Evolutionary conservation across 352 stramenopile genomes (phyloP).

Genomic region (Phytophthora uliginosa): DNA sequence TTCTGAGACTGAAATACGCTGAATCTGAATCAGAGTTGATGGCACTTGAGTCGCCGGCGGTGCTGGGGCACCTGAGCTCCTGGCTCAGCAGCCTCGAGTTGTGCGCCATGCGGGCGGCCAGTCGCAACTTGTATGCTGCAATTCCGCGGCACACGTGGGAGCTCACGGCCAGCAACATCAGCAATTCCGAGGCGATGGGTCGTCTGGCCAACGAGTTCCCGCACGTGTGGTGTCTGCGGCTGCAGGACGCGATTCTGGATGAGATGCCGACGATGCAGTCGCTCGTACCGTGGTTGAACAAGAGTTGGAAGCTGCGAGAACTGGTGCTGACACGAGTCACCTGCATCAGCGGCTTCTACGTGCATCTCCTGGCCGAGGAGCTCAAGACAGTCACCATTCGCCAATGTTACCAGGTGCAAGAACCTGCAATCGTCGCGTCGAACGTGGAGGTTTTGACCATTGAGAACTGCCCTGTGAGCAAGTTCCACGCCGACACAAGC

Average conservation of each 20-base stretch:
- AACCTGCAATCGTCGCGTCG: slow-evolving; percentile 46
- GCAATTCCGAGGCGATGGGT: slow-evolving; percentile 33
- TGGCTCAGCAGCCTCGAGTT: slow-evolving; percentile 62
- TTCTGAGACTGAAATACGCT: no score
- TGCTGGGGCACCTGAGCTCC: slow-evolving; percentile 54
- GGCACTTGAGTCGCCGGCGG: slow-evolving; percentile 35
- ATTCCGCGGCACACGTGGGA: slow-evolving; percentile 56
- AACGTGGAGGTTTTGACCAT: slow-evolving; percentile 51
- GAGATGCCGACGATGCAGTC: slow-evolving; percentile 41
- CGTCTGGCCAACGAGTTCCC: slow-evolving; percentile 48
- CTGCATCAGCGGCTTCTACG: slow-evolving; percentile 54
- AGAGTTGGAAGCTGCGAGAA: slow-evolving; percentile 45
- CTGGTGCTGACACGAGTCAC: slow-evolving; percentile 59
- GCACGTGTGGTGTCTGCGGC: slow-evolving; percentile 45
- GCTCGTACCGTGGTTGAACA: slow-evolving; percentile 41
- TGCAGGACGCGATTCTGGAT: slow-evolving; percentile 45
- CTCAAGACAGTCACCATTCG: slow-evolving; percentile 60
- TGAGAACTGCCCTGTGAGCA: slow-evolving; percentile 52
- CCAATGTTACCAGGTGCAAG: slow-evolving; percentile 72
- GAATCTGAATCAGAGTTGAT: slow-evolving; percentile 14
- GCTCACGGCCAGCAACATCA: slow-evolving; percentile 45
- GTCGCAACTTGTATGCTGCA: slow-evolving; percentile 27
- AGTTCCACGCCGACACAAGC: slow-evolving; percentile 52
- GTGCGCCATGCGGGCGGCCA: slow-evolving; percentile 43
- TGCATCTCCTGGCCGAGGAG: slow-evolving; percentile 50